Base-by-base conservation (phyloP, 306 rosid species). In the Glycyrrhiza uralensis region DNA sequence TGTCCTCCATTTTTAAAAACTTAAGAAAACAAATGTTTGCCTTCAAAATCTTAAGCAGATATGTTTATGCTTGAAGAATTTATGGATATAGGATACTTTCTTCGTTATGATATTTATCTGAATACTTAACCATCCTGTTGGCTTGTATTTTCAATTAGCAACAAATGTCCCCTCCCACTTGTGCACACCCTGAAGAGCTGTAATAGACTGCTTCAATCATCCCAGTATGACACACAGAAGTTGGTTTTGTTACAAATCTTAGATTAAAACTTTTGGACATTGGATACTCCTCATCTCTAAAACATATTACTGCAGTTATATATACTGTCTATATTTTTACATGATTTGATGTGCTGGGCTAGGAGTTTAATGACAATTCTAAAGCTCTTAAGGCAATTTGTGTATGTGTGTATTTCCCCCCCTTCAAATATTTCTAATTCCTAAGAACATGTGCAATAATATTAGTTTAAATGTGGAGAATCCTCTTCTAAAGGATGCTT, bases 121-220 rank as follows among this genome's bases (percentile, higher is more conserved):
- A n/a, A n/a, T n/a, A n/a, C n/a, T n/a, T n/a, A n/a, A 71, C 23
- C 19, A 41, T 57, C 56, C 28, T 28, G 14, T 29, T 11, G 30
- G 29, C 66, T 38, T 71, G 66, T 39, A 71, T 56, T 28, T 71
- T 56, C 18, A 28, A 38, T 55, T 41, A 71, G 52, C 15, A 2
- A 42, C 35, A 45, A 57, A 45, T 18, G 22, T 19, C 46, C 15
- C 23, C 49, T 55, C 45, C 30, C 67, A 28, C 45, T 28, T 26
- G 44, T 18, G 14, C 52, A 28, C 42, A 38, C 32, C 22, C 42
- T 12, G 35, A 29, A 72, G 65, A 51, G 9, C 47, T 10, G 17
- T 71, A 57, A 33, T 33, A 57, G 68, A 58, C 77, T 30, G 32
- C 56, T 72, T 44, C 23, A 72, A 32, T 20, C 45, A 45, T 59